phyloP scores from a whole-genome alignment of 192 early-diverging fungal genomes.

The Coemansia sp. region DNA sequence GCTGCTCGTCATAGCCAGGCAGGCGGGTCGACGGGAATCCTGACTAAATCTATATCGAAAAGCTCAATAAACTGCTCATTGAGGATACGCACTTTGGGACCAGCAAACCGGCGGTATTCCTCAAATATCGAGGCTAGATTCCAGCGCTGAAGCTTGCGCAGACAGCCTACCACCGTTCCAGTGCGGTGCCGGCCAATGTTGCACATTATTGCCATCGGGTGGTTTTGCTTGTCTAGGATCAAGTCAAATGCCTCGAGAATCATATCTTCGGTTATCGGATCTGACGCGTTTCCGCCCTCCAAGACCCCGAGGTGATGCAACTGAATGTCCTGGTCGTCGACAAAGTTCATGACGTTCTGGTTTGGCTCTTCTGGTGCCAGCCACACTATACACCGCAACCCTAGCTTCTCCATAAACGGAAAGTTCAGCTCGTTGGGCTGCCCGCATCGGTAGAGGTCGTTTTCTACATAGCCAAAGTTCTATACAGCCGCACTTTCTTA shows the following conservation, averaged over 20 bases:
- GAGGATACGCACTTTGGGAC: conserved; percentile 93
- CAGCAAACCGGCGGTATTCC: conserved; percentile 94
- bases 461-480: conserved; percentile 98
- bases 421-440: conserved; percentile 99
- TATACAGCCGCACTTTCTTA: not conserved
- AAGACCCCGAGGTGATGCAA: conserved; percentile 87
- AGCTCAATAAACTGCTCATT: conserved; percentile 96
- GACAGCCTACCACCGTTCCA: conserved; percentile 96
- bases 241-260: conserved; percentile 86
- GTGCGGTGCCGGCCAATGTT: conserved; percentile 96
- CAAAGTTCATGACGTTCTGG: conserved; percentile 91
- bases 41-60: conserved; percentile 95
- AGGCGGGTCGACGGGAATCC: conserved; percentile 69
- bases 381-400: conserved; percentile 90
- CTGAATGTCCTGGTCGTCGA: conserved; percentile 97
- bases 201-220: conserved; percentile 98
- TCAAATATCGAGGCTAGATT: conserved; percentile 98
- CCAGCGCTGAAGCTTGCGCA: conserved; percentile 97
- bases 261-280: conserved; percentile 97
- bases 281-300: conserved; percentile 86
- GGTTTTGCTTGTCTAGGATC: conserved; percentile 82
- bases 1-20: conserved; percentile 81
- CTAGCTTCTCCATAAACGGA: conserved; percentile 95
- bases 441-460: conserved; percentile 92
- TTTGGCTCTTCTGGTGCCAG: conserved; percentile 97